Evolutionary conservation across 805 yeast species (phyloP).

Genomic region (Candida anglica): DNA sequence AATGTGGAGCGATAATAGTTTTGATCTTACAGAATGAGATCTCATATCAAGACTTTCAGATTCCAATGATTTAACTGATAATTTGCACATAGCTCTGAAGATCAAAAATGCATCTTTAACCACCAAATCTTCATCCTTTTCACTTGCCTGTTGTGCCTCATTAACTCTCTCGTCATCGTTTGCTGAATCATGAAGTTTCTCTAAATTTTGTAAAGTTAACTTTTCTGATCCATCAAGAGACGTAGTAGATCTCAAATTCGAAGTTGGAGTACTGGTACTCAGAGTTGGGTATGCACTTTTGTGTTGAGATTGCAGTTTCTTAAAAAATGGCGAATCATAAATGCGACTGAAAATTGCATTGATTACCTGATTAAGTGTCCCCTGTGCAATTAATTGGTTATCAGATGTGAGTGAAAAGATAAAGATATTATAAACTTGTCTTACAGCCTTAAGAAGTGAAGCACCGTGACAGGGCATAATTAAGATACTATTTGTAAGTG

Average conservation of each 20-base stretch:
- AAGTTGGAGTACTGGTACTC: neutral
- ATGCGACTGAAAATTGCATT: constrained; percentile 77
- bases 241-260: neutral
- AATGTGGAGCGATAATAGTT: constrained; percentile 80
- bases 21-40: constrained; percentile 89
- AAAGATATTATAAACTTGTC: constrained; percentile 91
- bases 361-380: constrained; percentile 87
- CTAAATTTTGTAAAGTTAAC: constrained; percentile 37
- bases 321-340: constrained; percentile 13
- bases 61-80: constrained; percentile 82
- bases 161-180: constrained; percentile 50
- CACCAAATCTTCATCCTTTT: constrained; percentile 60
- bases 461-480: constrained; percentile 90
- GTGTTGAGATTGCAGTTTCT: neutral
- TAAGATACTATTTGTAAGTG: constrained; percentile 81
- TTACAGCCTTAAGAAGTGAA: constrained; percentile 78
- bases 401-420: constrained; percentile 75
- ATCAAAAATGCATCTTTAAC: constrained; percentile 90
- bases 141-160: constrained; percentile 40
- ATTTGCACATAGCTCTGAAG: constrained; percentile 91
- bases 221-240: neutral
- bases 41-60: constrained; percentile 75
- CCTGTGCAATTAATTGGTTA: constrained; percentile 94
- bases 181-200: constrained; percentile 46
- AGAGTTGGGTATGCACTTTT: constrained; percentile 19